Evolutionary conservation across 1,139 yeast species (phyloP), one percentile per base, ranked within the genome.

Genomic region (Suhomyces yuchorum): DNA sequence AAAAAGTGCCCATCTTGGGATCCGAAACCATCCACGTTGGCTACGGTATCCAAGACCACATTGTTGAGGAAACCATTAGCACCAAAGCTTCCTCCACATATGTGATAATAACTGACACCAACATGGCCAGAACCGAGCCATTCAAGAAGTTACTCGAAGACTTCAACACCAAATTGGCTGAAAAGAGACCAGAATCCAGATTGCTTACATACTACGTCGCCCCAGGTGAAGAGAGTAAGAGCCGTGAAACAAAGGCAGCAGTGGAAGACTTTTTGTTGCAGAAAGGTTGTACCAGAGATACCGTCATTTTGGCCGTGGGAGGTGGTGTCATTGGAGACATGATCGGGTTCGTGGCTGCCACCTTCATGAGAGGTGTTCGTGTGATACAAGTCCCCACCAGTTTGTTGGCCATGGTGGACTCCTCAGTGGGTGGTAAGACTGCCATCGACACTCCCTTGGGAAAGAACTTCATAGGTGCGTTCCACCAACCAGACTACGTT

Each of bases 261-360:
- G 92, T 95, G 50, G 99, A 95, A 70, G 99, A 95, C 70, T 93
- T 80, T 69, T 73, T 95, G 63, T 78, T 95, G 55, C 63, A 71
- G n/a, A 73, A 89, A 61, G 96, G 96, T 22, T 95, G 99, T 68
- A 93, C 98, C 23, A 81, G 99, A 69, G 99, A 95, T 65, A 91
- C 98, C 3, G 92, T 95, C 22, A 84, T 95, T 50, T 70, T 95
- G 49, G 99, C 99, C 4, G 82, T 95, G 51, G 99, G 99, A 51
- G 99, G 99, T 54, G 99, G 99, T 58, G 96, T 95, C 46, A 92
- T 95, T 69, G 99, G 99, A 49, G 99, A 95, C 64, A 93, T 95
- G 99, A 89, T 93, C 59, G 99, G 99, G 4, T 95, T 85, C 65
- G 98, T 93, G 43, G 99, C 99, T 17, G 96, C 99, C 24, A 93